Percentiles rank a stretch among this genome's conserved stretches.
Conservation (phyloP, 2,329 filamentous ascomycete genomes). For the Colletotrichum limetticola region DNA sequence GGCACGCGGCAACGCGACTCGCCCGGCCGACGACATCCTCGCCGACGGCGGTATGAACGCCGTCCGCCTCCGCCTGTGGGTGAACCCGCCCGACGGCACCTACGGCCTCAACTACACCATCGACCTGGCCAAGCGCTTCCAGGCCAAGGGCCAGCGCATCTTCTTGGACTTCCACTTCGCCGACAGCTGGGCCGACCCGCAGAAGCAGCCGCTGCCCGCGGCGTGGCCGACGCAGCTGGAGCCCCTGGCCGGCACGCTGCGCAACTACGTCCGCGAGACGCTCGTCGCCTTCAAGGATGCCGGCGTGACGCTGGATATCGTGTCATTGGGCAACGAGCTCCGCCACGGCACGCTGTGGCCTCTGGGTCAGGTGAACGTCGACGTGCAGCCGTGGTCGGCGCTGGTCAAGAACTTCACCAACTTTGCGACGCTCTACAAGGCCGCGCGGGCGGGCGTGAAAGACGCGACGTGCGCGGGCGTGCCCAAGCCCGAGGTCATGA, state of each 20-base stretch:
- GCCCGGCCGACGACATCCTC: constrained; percentile 30
- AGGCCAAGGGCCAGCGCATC: constrained; percentile 47
- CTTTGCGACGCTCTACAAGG: constrained; percentile 41
- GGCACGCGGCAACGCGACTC: constrained; percentile 19
- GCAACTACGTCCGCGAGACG: constrained; percentile 46
- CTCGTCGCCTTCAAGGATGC: constrained; percentile 51
- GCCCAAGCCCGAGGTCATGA: constrained; percentile 36
- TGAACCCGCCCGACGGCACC: constrained; percentile 28
- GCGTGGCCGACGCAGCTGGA: constrained; percentile 46
- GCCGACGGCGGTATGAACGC: constrained; percentile 32
- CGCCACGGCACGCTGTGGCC: constrained; percentile 47
- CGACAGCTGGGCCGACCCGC: constrained; percentile 48
- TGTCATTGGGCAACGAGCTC: constrained; percentile 51
- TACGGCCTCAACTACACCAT: constrained; percentile 39
- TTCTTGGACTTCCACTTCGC: constrained; percentile 49
- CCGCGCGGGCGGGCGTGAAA: constrained; percentile 36
- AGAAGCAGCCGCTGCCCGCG: constrained; percentile 44
- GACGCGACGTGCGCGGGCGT: constrained; percentile 29
- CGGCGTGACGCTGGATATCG: constrained; percentile 49
- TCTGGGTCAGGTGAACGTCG: constrained; percentile 44
- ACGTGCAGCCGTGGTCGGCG: constrained; percentile 44
- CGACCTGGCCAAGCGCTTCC: constrained; percentile 45
- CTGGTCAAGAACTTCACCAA: constrained; percentile 45
- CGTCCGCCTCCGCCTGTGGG: constrained; percentile 30
- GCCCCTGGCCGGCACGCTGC: constrained; percentile 43